These are phyloP conservation scores for Cupressus sempervirens DNA, from an alignment of 75 land plant genomes.

Conservation along the genomic window DNA sequence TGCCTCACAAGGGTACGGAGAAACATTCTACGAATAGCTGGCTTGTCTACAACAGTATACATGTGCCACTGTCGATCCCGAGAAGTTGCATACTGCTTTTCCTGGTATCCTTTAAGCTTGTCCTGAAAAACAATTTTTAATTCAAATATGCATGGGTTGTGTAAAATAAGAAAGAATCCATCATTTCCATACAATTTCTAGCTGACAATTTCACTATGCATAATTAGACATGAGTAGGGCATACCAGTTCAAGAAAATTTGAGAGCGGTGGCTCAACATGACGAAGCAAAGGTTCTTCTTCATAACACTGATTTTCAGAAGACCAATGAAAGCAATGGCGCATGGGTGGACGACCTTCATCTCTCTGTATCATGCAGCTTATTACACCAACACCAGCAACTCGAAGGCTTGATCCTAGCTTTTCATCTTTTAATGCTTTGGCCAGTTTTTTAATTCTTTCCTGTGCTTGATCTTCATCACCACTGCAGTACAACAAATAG, in stretches of 20 bases:
- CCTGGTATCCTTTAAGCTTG: constrained; percentile 77
- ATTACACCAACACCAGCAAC: constrained; percentile 75
- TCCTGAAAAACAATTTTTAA: constrained; percentile 43
- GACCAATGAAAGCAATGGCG: constrained; percentile 98
- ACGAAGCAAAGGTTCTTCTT: constrained; percentile 94
- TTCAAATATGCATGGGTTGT: neutral
- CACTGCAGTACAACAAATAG: constrained; percentile 43
- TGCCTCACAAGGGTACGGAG: constrained; percentile 88
- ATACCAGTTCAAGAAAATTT: constrained; percentile 89
- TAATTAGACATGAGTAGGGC: constrained; percentile 3
- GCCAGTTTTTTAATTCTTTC: constrained; percentile 91
- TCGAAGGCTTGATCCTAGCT: constrained; percentile 53
- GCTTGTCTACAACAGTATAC: constrained; percentile 72
- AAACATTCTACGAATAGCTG: constrained; percentile 83
- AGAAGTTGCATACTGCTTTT: constrained; percentile 77
- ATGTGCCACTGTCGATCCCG: constrained; percentile 97
- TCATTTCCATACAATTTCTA: constrained; percentile 5
- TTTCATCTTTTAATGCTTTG: constrained; percentile 70
- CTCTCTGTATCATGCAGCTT: constrained; percentile 96
- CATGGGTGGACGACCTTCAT: constrained; percentile 95
- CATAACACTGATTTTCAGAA: constrained; percentile 56
- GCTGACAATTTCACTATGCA: neutral
- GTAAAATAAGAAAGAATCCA: neutral
- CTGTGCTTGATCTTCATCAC: constrained; percentile 98
- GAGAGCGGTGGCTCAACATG: constrained; percentile 96